Evolutionary conservation across 2,329 filamentous ascomycete species (phyloP).

Genomic region (Claviceps arundinis): DNA sequence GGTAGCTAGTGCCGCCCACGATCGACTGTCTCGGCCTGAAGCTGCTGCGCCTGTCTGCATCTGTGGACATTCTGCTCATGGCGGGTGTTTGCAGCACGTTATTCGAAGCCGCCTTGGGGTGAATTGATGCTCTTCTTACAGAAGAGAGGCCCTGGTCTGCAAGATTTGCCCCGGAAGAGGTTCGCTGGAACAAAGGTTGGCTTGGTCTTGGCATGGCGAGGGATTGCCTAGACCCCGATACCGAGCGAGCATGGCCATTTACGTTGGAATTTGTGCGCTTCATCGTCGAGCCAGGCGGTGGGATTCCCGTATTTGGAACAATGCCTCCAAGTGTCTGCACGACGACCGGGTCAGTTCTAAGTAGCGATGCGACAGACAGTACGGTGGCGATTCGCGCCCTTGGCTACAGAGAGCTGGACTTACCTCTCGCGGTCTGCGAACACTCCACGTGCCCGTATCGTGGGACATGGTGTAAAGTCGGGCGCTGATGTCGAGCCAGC

Average conservation of each 20-base stretch:
- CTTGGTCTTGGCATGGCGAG: slow-evolving; percentile 72
- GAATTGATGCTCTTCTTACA: slow-evolving; percentile 69
- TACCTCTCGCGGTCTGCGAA: slow-evolving; percentile 85
- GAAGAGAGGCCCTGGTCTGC: slow-evolving; percentile 71
- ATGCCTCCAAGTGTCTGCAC: slow-evolving; percentile 71
- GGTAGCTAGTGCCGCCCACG: slow-evolving; percentile 46
- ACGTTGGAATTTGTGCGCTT: slow-evolving; percentile 73
- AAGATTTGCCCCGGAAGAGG: slow-evolving; percentile 70
- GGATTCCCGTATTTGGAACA: slow-evolving; percentile 71
- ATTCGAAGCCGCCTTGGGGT: slow-evolving; percentile 45
- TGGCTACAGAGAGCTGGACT: slow-evolving; percentile 15
- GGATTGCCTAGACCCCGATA: slow-evolving; percentile 73
- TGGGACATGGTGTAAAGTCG: slow-evolving; percentile 54
- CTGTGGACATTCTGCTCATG: slow-evolving; percentile 34
- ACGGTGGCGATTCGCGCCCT: background rate
- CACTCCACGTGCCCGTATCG: slow-evolving; percentile 78
- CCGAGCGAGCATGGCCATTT: slow-evolving; percentile 65
- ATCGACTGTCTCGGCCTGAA: slow-evolving; percentile 57
- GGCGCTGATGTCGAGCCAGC: background rate
- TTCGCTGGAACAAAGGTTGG: slow-evolving; percentile 76
- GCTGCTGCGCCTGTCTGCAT: slow-evolving; percentile 61
- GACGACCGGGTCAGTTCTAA: background rate
- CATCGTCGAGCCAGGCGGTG: slow-evolving; percentile 83
- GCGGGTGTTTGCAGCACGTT: slow-evolving; percentile 35
- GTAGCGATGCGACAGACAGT: slow-evolving; percentile 9